Evolutionary conservation across 2,329 filamentous ascomycete species (phyloP).

Genomic region (Dactylellina drechsleri): DNA sequence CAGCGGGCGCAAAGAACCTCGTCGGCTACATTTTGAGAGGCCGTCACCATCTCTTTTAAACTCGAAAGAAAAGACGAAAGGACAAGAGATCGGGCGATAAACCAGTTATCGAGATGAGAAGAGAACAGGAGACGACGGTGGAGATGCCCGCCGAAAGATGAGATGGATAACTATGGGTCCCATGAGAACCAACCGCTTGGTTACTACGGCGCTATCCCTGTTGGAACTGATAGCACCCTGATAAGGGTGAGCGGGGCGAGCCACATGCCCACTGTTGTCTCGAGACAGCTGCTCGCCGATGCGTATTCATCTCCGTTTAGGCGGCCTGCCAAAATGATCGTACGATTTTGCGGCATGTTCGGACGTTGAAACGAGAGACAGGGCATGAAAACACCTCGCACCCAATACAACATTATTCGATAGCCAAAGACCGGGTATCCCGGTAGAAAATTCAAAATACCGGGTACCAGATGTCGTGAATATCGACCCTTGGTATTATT

Average conservation of each 20-base stretch:
- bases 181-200: background rate
- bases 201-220: background rate
- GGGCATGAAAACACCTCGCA: too few species aligned
- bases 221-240: background rate
- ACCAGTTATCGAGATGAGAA: constrained; percentile 30
- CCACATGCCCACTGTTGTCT: too few species aligned
- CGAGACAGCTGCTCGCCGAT: too few species aligned
- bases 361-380: too few species aligned
- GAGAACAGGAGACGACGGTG: background rate
- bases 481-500: too few species aligned
- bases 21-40: constrained; percentile 21
- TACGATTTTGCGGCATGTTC: too few species aligned
- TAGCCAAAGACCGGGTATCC: too few species aligned
- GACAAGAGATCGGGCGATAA: constrained; percentile 1
- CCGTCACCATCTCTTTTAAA: constrained; percentile 24
- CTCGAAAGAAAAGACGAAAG: background rate
- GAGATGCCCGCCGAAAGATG: background rate
- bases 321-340: too few species aligned
- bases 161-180: background rate
- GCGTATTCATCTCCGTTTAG: too few species aligned
- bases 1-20: constrained; percentile 30
- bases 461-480: too few species aligned
- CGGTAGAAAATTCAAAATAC: too few species aligned
- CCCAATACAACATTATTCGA: too few species aligned
- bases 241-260: background rate